Evolutionary conservation across 164 flowering plant species (phyloP), one percentile per base, ranked within the genome.

Genomic region (Warburgia ugandensis): DNA sequence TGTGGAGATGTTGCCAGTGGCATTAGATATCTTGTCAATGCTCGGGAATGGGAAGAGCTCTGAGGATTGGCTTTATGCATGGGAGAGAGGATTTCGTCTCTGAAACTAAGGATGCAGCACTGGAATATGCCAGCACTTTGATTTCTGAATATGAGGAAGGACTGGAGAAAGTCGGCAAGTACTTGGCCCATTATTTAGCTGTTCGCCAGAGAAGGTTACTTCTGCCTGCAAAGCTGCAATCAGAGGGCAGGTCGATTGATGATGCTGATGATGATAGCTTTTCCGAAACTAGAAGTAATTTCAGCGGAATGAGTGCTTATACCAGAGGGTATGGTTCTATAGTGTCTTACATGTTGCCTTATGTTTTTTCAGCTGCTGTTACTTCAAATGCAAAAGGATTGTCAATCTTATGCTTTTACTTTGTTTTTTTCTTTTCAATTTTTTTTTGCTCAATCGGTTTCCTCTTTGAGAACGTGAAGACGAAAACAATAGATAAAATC

Each of bases 241-340:
- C 81, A 33, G 91, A 86, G 39, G 84, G 79, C 23, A 73, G 56
- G 26, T 67, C 81, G 16, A 33, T 69, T 11, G 64, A 58, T 66
- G 84, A 75, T 52, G 63, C 68, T 48, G 94, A 86, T 69, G 86
- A 83, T 69, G 99, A 94, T 58, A 64, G 73, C 62, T 77, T 78
- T 65, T 94, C 97, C 38, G 95, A 94, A 73, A 69, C 86, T 45
- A 94, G 99, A 70, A 92, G 95, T 56, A 79, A 54, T 51, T 75
- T 86, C 69, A 94, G 97, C 62, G 96, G 90, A 54, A 94, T 94
- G 99, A 94, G 99, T 72, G 99, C 91, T 48, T 89, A 94, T 65
- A 80, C 94, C 41, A 71, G 65, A 1, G 84, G 99, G 97, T 94
- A 88, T 59, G 69, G 44, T 17, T 45, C 44, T 40, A 13, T 51